phyloP scores from a whole-genome alignment of 2,329 filamentous ascomycete species.

The Monascus ruber region DNA sequence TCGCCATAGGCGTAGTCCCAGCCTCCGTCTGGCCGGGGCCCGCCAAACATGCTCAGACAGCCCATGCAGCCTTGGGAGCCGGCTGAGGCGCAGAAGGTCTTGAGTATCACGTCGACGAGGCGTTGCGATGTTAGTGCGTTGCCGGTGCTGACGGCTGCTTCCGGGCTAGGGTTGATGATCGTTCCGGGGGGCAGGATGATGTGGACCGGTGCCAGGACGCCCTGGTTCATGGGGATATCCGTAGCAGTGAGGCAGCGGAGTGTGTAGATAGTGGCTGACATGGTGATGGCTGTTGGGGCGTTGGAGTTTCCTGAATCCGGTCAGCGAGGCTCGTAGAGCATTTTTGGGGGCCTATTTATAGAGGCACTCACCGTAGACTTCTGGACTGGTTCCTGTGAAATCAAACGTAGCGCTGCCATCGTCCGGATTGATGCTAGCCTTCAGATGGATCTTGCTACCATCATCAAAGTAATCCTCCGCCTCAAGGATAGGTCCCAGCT shows the following conservation, averaged over 20 bases:
- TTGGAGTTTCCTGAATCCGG: conserved; percentile 49
- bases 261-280: conserved; percentile 77
- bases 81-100: conserved; percentile 67
- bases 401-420: conserved; percentile 73
- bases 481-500: conserved; percentile 58
- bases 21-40: conserved; percentile 54
- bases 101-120: conserved; percentile 72
- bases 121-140: conserved; percentile 72
- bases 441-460: conserved; percentile 64
- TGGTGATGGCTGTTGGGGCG: conserved; percentile 70
- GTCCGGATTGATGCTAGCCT: conserved; percentile 60
- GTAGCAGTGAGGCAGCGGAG: conserved; percentile 67
- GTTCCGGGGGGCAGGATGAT: conserved; percentile 58
- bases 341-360: too few species aligned
- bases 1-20: conserved; percentile 74
- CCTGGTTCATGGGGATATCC: conserved; percentile 79
- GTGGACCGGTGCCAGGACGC: conserved; percentile 65
- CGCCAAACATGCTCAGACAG: conserved; percentile 68
- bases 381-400: conserved; percentile 64
- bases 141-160: conserved; percentile 70
- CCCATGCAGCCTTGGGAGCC: conserved; percentile 73
- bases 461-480: conserved; percentile 82
- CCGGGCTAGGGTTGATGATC: conserved; percentile 63
- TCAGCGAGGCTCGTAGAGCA: too few species aligned
- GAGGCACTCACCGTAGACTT: conserved; percentile 50